phyloP scores from a whole-genome alignment of 768 basidiomycete genomes.

The Mycena floridula region DNA sequence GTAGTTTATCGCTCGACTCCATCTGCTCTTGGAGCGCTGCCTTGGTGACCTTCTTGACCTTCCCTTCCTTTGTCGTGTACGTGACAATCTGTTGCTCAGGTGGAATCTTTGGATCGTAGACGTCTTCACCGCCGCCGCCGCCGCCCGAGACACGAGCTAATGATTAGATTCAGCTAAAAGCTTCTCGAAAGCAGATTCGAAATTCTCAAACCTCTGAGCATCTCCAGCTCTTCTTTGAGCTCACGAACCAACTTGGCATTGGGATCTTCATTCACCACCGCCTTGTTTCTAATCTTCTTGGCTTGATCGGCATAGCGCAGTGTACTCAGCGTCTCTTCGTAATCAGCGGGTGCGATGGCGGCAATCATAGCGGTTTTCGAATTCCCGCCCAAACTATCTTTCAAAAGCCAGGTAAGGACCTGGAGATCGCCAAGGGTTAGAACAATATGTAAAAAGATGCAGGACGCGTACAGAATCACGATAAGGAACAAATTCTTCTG shows the following conservation, averaged over 20 bases:
- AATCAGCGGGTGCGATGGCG: slow-evolving; percentile 97
- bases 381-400: slow-evolving; percentile 95
- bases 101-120: slow-evolving; percentile 83
- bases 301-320: slow-evolving; percentile 97
- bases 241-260: slow-evolving; percentile 98
- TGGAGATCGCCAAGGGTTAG: slow-evolving; percentile 20
- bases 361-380: slow-evolving; percentile 99
- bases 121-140: slow-evolving; percentile 54
- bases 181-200: slow-evolving; percentile 6
- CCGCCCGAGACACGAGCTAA: slow-evolving; percentile 66
- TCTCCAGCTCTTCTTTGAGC: slow-evolving; percentile 95
- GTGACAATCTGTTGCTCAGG: slow-evolving; percentile 94
- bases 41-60: slow-evolving; percentile 92
- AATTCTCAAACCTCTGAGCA: slow-evolving; percentile 72
- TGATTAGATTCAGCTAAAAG: slow-evolving; percentile 1
- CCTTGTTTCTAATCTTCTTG: slow-evolving; percentile 99
- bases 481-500: slow-evolving; percentile 92
- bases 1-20: slow-evolving; percentile 90
- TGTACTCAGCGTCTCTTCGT: slow-evolving; percentile 95
- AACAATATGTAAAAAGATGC: not conserved
- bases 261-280: slow-evolving; percentile 98
- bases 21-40: slow-evolving; percentile 97
- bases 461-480: slow-evolving; percentile 81
- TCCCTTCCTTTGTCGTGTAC: slow-evolving; percentile 89
- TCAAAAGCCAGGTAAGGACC: slow-evolving; percentile 97